Percentiles rank a stretch among this genome's conserved stretches.
Conservation (phyloP, 768 basidiomycete genomes). For the Mycena galopus region DNA sequence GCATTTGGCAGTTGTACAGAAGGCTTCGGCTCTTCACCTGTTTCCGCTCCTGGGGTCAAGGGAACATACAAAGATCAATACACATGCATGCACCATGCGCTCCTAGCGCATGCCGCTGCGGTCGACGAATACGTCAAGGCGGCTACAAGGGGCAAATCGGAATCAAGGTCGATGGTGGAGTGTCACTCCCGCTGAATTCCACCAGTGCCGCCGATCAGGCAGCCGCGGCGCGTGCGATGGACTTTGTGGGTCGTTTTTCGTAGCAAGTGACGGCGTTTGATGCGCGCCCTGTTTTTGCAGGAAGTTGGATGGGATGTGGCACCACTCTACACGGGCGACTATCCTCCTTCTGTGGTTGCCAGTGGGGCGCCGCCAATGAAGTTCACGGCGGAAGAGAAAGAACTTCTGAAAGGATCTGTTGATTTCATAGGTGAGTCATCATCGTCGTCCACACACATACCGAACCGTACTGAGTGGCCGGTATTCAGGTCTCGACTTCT, state of each 20-base stretch:
- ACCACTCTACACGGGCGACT: conserved; percentile 37
- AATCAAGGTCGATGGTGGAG: conserved; percentile 36
- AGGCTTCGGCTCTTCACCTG: conserved; percentile 33
- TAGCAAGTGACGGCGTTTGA: not conserved
- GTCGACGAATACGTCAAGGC: conserved; percentile 35
- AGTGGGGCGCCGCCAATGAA: conserved; percentile 29
- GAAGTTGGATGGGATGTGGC: conserved; percentile 36
- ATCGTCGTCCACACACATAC: not conserved
- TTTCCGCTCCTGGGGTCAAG: conserved; percentile 26
- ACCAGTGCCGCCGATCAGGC: conserved; percentile 25
- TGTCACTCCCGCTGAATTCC: conserved; percentile 31
- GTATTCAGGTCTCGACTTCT: conserved; percentile 35
- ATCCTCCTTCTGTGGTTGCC: conserved; percentile 30
- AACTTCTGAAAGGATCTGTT: conserved; percentile 33
- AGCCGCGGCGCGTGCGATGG: conserved; percentile 36
- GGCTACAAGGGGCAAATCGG: conserved; percentile 37
- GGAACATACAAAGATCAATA: conserved; percentile 28
- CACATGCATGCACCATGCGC: conserved; percentile 36
- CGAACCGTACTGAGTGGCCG: not conserved
- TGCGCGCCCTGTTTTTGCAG: not conserved
- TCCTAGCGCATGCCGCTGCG: conserved; percentile 35
- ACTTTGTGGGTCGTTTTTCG: conserved; percentile 23
- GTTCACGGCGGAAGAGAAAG: conserved; percentile 31
- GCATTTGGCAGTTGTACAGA: conserved; percentile 32
- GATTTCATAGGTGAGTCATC: conserved; percentile 32